Evolutionary conservation across 352 stramenopile species (phyloP), one percentile per base, ranked within the genome.

Genomic region (Blastocystis sp.): DNA sequence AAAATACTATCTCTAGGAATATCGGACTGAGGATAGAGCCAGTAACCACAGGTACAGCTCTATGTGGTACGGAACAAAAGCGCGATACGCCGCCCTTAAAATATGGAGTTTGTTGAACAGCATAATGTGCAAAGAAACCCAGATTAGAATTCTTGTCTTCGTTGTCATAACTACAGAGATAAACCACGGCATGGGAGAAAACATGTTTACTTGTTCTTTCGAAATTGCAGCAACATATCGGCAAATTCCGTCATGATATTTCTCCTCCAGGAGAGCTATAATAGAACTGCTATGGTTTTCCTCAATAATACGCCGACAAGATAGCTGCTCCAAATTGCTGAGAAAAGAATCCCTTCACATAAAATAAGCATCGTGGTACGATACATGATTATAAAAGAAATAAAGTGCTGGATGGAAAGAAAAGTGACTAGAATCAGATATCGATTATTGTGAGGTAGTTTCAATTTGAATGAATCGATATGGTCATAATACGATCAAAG

Each of bases 91-190:
- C 73, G 59, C 73, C 73, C 45, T 85, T 85, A 45, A 85, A 85
- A 66, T 85, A 68, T 5, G 73, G 73, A 4, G 73, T 85, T 53
- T 68, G 45, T 47, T 85, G 43, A 41, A 85, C 56, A n/a, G 34
- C 56, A 68, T 85, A 85, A 45, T 85, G 73, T 16, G 73, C 73
- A 43, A 85, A 85, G 30, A 85, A 85, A 5, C 73, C 73, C 59
- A 85, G 53, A 45, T 55, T 30, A 3, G n/a, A 69, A 66, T 66
- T 85, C 11, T 54, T 66, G 50, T 85, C 47, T 85, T 85, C 73
- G 53, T 85, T 85, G 47, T 85, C 73, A 66, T 85, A 85, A 69
- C 73, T 85, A 45, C 55, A 11, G 9, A n/a, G 16, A 34, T 41
- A 45, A n/a, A 16, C 5, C 26, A 85, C 26, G 18, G 53, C 7